Conservation (phyloP, 495 filamentous ascomycete genomes). For the Aspergillus asperescens region DNA sequence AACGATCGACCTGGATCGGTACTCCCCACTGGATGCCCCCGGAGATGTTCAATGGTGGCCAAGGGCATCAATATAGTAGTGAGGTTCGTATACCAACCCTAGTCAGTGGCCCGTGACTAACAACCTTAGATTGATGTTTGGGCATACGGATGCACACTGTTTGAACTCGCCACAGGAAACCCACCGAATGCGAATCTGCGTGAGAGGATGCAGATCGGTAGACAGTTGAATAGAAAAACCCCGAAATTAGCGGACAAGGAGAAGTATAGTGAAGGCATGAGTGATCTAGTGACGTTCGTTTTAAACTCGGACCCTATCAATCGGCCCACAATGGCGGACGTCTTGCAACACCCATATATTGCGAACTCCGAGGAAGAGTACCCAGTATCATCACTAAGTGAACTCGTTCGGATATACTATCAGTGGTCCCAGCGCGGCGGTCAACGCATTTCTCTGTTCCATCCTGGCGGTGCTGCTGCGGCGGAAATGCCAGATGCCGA, state of each 20-base stretch:
- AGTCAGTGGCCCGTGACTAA: slow-evolving; percentile 15
- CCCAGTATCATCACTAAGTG: slow-evolving; percentile 61
- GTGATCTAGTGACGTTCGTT: slow-evolving; percentile 72
- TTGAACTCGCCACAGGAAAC: slow-evolving; percentile 84
- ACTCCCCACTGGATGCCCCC: slow-evolving; percentile 98
- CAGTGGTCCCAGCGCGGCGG: slow-evolving; percentile 83
- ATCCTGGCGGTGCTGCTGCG: slow-evolving; percentile 65
- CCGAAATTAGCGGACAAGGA: slow-evolving; percentile 65
- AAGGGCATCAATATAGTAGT: slow-evolving; percentile 51
- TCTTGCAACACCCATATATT: slow-evolving; percentile 46
- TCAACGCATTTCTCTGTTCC: slow-evolving; percentile 76
- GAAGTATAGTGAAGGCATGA: slow-evolving; percentile 65
- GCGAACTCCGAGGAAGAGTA: slow-evolving; percentile 57
- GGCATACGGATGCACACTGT: slow-evolving; percentile 88
- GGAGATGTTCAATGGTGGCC: slow-evolving; percentile 59
- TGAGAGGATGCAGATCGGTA: slow-evolving; percentile 53
- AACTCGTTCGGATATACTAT: slow-evolving; percentile 77
- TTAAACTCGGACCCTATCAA: slow-evolving; percentile 67
- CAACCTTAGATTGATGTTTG: slow-evolving; percentile 73
- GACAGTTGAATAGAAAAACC: slow-evolving; percentile 53
- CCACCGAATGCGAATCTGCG: slow-evolving; percentile 60
- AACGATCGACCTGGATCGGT: slow-evolving; percentile 87
- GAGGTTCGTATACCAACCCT: slow-evolving; percentile 35
- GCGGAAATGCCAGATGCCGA: slow-evolving; percentile 45
- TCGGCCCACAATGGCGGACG: slow-evolving; percentile 59